These are phyloP conservation scores for Trichaptum fuscoviolaceum DNA, from an alignment of 768 basidiomycete genomes.

Conservation along the genomic window DNA sequence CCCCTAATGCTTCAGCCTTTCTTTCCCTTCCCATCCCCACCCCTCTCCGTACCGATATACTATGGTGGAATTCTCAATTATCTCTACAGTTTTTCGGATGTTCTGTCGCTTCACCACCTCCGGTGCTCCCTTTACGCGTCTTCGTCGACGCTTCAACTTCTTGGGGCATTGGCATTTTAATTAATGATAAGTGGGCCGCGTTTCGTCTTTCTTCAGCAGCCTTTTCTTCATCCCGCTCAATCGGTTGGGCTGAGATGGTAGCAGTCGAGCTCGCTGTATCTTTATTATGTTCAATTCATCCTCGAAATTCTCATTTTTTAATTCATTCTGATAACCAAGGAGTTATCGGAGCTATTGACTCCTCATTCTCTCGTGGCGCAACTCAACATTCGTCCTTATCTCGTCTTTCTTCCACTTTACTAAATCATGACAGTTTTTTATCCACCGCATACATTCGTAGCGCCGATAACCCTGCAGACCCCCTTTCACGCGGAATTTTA, in stretches of 20 bases:
- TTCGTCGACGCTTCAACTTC: conserved; percentile 37
- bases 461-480: background rate
- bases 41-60: conserved; percentile 15
- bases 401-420: background rate
- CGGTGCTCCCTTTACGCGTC: conserved; percentile 20
- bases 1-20: background rate
- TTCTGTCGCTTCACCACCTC: conserved; percentile 10
- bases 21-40: conserved; percentile 10
- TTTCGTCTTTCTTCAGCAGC: conserved; percentile 32
- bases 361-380: conserved; percentile 17
- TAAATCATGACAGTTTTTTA: background rate
- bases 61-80: conserved; percentile 25
- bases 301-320: conserved; percentile 19
- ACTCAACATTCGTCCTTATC: background rate
- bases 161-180: conserved; percentile 38
- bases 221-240: conserved; percentile 25
- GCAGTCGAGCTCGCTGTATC: conserved; percentile 38
- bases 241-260: conserved; percentile 41
- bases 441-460: background rate
- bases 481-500: background rate
- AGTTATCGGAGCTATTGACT: conserved; percentile 30
- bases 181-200: conserved; percentile 30
- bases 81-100: conserved; percentile 12
- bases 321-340: conserved; percentile 39
- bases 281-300: conserved; percentile 22